Evolutionary conservation across 129 eudicot genomes (phyloP).

Genomic region (Tagetes patula): DNA sequence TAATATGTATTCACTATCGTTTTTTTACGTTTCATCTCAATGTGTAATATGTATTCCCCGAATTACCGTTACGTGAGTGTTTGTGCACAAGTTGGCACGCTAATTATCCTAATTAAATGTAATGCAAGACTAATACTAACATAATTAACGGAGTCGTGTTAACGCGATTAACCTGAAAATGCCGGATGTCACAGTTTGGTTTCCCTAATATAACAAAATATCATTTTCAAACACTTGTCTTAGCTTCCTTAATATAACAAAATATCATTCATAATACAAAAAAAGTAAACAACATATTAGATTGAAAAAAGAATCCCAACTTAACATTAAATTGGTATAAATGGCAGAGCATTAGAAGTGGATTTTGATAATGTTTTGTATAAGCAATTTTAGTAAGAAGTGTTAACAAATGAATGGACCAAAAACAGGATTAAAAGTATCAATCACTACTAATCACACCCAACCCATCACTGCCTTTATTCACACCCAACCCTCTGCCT

Average conservation of each 20-base stretch:
- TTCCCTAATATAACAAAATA: neutral
- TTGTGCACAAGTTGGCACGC: too few species aligned
- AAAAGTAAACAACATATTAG: neutral
- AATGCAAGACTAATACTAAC: too few species aligned
- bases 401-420: slow-evolving; percentile 34
- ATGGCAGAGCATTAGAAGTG: slow-evolving; percentile 24
- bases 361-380: slow-evolving; percentile 10
- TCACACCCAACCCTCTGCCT: slow-evolving; percentile 42
- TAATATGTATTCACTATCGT: too few species aligned
- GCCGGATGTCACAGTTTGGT: too few species aligned
- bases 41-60: too few species aligned
- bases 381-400: slow-evolving; percentile 17
- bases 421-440: slow-evolving; percentile 37
- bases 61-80: too few species aligned
- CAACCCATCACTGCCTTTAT: slow-evolving; percentile 32
- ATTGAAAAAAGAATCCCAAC: slow-evolving; percentile 20
- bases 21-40: too few species aligned
- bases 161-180: too few species aligned
- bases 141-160: too few species aligned
- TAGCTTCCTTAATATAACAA: neutral
- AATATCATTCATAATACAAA: neutral
- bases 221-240: neutral
- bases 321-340: slow-evolving; percentile 24
- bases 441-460: slow-evolving; percentile 42
- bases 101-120: too few species aligned